Conservation (phyloP, 768 basidiomycete species). For the Naganishia antarctica region DNA sequence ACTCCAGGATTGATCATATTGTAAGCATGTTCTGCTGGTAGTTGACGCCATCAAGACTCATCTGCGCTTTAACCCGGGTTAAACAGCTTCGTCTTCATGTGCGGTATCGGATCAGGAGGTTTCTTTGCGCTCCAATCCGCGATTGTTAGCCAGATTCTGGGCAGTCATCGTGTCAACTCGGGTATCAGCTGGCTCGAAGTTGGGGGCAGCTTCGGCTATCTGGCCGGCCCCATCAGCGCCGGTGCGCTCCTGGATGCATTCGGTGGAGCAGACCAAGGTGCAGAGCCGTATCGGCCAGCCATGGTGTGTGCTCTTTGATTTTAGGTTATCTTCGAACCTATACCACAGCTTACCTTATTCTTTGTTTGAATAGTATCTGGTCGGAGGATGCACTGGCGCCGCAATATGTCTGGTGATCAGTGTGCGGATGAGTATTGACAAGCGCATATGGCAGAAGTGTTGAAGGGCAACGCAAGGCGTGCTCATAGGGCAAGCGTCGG, state of each 20-base stretch:
- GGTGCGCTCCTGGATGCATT: conserved; percentile 32
- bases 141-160: conserved; percentile 30
- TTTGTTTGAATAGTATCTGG: conserved; percentile 1
- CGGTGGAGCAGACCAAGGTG: conserved; percentile 28
- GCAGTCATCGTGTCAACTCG: conserved; percentile 25
- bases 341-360: not conserved
- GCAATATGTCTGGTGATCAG: conserved; percentile 8
- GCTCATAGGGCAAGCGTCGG: no score
- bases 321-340: not conserved
- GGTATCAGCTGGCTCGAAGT: conserved; percentile 32
- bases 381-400: conserved; percentile 10
- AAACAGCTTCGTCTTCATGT: conserved; percentile 27
- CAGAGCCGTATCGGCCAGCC: conserved; percentile 30
- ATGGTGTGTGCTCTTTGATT: conserved; percentile 29
- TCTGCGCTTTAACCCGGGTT: not conserved
- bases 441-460: conserved; percentile 12
- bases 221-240: conserved; percentile 32
- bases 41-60: not conserved
- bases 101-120: conserved; percentile 31
- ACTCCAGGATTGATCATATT: conserved; percentile 24
- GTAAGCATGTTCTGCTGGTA: not conserved
- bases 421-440: conserved; percentile 13
- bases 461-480: no score
- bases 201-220: conserved; percentile 27
- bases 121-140: conserved; percentile 30